These are phyloP conservation scores for Whalleya microplaca DNA, from an alignment of 2,329 filamentous ascomycete genomes.

Conservation along the genomic window DNA sequence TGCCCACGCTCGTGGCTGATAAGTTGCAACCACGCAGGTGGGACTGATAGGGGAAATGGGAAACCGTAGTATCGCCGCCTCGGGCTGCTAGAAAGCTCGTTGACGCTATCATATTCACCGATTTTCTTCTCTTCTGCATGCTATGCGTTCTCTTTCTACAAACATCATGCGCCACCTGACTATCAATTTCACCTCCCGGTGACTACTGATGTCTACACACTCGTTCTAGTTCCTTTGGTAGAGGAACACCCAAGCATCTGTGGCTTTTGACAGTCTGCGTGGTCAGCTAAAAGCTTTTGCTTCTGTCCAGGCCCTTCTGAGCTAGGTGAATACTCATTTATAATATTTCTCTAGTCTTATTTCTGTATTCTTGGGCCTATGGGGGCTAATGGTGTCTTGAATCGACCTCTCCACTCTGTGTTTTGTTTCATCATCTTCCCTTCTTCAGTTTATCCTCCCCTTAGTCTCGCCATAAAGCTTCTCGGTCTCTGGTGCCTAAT, in stretches of 20 bases:
- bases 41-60: neutral
- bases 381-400: neutral
- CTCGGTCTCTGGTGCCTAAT: neutral
- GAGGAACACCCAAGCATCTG: neutral
- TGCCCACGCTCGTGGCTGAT: neutral
- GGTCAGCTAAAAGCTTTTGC: neutral
- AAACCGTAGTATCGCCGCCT: neutral
- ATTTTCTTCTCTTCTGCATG: neutral
- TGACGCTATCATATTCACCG: neutral
- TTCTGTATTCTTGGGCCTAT: neutral
- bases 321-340: neutral
- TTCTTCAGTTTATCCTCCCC: neutral
- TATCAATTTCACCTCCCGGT: neutral
- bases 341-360: neutral
- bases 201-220: conserved; percentile 2
- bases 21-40: neutral
- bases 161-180: conserved; percentile 3
- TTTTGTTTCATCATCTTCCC: neutral
- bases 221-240: conserved; percentile 15
- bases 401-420: neutral
- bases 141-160: neutral
- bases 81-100: neutral
- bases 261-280: conserved; percentile 2
- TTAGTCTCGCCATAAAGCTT: neutral
- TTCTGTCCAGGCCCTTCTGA: neutral